Evolutionary conservation across 805 yeast species (phyloP).

Genomic region (Saccharomycodes ludwigii): DNA sequence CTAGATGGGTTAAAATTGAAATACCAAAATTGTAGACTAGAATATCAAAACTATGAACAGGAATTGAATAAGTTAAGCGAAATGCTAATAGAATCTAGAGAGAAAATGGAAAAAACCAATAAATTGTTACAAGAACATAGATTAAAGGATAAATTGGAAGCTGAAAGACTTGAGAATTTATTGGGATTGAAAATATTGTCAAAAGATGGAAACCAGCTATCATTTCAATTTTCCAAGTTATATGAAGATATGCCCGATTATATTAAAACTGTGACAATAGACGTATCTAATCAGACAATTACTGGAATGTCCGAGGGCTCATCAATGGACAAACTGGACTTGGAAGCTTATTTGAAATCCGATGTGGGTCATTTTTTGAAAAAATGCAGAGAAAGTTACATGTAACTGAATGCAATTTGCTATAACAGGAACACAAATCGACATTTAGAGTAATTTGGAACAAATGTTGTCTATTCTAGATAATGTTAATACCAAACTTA

Average conservation of each 20-base stretch:
- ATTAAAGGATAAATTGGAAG: slow-evolving; percentile 38
- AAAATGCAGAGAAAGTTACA: no score
- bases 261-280: slow-evolving; percentile 33
- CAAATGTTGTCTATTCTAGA: no score
- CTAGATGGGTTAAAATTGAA: background rate
- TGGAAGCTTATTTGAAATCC: no score
- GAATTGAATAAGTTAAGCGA: slow-evolving; percentile 24
- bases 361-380: no score
- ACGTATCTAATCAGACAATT: slow-evolving; percentile 31
- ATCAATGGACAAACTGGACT: slow-evolving; percentile 17
- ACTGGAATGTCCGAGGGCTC: slow-evolving; percentile 30
- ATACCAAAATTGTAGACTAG: slow-evolving; percentile 8
- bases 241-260: slow-evolving; percentile 27
- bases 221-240: slow-evolving; percentile 37
- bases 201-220: slow-evolving; percentile 23
- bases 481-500: no score
- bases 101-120: slow-evolving; percentile 23
- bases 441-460: no score
- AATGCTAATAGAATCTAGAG: slow-evolving; percentile 21
- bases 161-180: slow-evolving; percentile 36
- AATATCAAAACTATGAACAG: slow-evolving; percentile 3
- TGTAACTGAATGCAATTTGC: no score
- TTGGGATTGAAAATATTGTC: slow-evolving; percentile 41
- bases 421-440: no score
- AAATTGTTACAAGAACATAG: slow-evolving; percentile 31